Conservation (phyloP, 495 filamentous ascomycete species). For the Halenospora varia region DNA sequence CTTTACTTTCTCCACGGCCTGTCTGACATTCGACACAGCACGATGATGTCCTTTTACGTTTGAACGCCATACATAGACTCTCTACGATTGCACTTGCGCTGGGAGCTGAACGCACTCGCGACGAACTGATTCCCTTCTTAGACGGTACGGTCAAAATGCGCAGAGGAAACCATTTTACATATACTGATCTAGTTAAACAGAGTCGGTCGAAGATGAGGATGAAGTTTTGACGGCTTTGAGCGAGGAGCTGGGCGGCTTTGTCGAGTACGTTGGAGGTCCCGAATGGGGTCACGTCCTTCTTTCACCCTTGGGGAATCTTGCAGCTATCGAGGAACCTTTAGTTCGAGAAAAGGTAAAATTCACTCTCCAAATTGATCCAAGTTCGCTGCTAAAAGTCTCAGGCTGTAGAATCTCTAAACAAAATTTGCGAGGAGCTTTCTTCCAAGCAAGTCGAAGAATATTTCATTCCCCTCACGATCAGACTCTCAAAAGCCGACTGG, state of each 20-base stretch:
- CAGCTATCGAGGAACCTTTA: slow-evolving; percentile 95
- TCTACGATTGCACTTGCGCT: slow-evolving; percentile 96
- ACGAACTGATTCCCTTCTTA: slow-evolving; percentile 97
- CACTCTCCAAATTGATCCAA: background rate
- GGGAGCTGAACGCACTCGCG: slow-evolving; percentile 90
- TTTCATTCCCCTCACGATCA: slow-evolving; percentile 90
- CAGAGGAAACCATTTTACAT: background rate
- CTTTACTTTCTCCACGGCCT: background rate
- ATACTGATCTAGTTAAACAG: slow-evolving; percentile 40
- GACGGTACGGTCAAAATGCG: slow-evolving; percentile 59
- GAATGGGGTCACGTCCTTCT: slow-evolving; percentile 93
- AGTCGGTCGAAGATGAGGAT: slow-evolving; percentile 98
- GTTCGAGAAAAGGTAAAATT: slow-evolving; percentile 86
- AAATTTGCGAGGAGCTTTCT: slow-evolving; percentile 90
- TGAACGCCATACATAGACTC: slow-evolving; percentile 97
- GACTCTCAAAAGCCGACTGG: slow-evolving; percentile 98
- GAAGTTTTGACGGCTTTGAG: slow-evolving; percentile 96
- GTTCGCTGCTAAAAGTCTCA: slow-evolving; percentile 32
- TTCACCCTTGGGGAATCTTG: slow-evolving; percentile 94
- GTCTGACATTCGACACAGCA: slow-evolving; percentile 55
- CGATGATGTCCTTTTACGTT: slow-evolving; percentile 93
- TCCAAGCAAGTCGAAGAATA: slow-evolving; percentile 90
- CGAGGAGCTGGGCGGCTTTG: slow-evolving; percentile 92
- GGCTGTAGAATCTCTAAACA: slow-evolving; percentile 98
- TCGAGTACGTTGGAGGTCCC: slow-evolving; percentile 95